Evolutionary conservation across 1,284 basidiomycete species (phyloP).

Genomic region (Fomitopsis pinicola): DNA sequence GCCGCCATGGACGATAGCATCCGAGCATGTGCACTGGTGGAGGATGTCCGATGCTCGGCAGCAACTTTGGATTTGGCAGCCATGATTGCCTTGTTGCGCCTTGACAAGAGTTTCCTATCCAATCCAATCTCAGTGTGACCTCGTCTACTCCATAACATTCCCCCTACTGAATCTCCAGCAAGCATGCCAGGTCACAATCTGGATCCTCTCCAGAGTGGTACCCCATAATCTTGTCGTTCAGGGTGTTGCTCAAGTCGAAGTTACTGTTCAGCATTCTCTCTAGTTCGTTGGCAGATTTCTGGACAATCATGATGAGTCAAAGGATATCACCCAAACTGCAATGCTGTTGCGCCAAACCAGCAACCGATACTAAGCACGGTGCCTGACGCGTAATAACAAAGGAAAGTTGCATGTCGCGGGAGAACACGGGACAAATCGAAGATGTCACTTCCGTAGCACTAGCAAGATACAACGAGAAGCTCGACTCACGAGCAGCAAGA

Average conservation of each 20-base stretch:
- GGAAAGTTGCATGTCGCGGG: too few species aligned
- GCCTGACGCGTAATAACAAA: too few species aligned
- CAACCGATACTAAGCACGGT: too few species aligned
- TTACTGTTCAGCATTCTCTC: background rate
- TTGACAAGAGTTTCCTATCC: slow-evolving; percentile 11
- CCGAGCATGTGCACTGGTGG: slow-evolving; percentile 4
- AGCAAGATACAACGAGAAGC: too few species aligned
- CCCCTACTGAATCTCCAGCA: background rate
- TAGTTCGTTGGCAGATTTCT: slow-evolving; percentile 18
- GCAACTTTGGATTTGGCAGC: slow-evolving; percentile 2
- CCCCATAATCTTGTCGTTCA: background rate
- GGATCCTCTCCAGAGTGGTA: background rate
- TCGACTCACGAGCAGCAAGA: too few species aligned
- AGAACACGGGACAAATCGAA: too few species aligned
- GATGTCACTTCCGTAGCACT: too few species aligned
- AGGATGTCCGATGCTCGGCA: background rate
- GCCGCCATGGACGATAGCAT: background rate
- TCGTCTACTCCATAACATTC: background rate
- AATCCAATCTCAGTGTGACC: background rate
- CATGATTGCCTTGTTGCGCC: slow-evolving; percentile 10
- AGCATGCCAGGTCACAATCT: background rate
- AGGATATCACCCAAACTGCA: background rate
- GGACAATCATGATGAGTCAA: background rate
- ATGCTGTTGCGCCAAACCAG: too few species aligned
- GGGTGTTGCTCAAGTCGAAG: background rate